Base-by-base conservation (phyloP, 1,284 basidiomycete genomes). In the Irpex sp. region DNA sequence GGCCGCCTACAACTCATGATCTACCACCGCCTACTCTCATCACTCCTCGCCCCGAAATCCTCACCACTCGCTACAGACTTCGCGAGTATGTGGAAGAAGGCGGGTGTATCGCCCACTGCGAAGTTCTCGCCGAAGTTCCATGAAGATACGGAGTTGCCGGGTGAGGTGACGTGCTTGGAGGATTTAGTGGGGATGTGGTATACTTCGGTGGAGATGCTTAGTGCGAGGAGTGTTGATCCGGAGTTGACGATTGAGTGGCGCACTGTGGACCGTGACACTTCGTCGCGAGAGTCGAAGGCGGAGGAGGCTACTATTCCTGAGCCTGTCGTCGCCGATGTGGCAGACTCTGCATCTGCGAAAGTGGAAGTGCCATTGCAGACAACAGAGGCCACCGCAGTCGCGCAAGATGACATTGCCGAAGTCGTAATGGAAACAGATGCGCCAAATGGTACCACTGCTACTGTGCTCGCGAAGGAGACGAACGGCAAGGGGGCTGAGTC, bases 1-100 rank as follows among this genome's bases (percentile, higher is more conserved):
- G 85, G 92, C 0, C 83, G 84, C n/a, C 76, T 93, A 17, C 93
- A 95, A 72, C 81, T 95, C 4, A 94, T 94, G 92, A 73, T 94
- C 35, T 95, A 95, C 74, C 85, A 88, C 69, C 87, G 87, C 57
- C 82, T 95, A 53, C 77, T 95, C 11, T 81, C 82, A 47, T 75
- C 73, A 17, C 75, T 90, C 11, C 70, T 89, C 15, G 72, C 79
- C 2, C 71, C 74, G 0, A 69, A 78, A 33, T 67, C 68, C 1
- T 61, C 65, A 8, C 49, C 51, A 15, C 51, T 64, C 31, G 72
- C 77, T 1, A 81, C 87, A 65, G 79, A 88, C 67, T 92, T 90
- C 68, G 57, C 70, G 19, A 61, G 69, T 0, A 66, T 92, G 9
- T 94, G 91, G 84, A 68, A 66, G 4, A 78, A 78, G 57, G 72